Evolutionary conservation across 1,284 basidiomycete species (phyloP).

Genomic region (Cutaneotrichosporon sp.): DNA sequence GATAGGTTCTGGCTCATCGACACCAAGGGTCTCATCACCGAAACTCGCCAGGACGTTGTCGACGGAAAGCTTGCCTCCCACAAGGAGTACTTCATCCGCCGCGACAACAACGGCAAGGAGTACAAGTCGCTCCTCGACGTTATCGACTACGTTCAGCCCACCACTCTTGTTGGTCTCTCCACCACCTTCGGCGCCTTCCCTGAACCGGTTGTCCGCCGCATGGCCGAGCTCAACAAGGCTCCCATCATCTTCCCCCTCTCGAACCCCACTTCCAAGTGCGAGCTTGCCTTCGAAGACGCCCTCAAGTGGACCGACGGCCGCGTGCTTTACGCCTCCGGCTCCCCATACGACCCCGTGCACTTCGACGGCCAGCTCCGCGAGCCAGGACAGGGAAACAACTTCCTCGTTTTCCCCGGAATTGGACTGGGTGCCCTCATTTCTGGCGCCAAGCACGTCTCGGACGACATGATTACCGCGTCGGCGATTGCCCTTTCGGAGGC

Average conservation of each 20-base stretch:
- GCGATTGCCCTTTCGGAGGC: constrained; percentile 69
- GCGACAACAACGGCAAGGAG: constrained; percentile 69
- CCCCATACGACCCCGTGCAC: constrained; percentile 67
- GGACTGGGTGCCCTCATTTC: constrained; percentile 74
- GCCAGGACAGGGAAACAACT: constrained; percentile 69
- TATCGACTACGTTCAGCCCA: constrained; percentile 80
- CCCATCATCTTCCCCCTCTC: constrained; percentile 97
- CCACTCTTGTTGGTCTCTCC: constrained; percentile 83
- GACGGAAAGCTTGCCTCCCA: constrained; percentile 67
- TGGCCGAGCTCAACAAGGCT: constrained; percentile 69
- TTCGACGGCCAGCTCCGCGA: constrained; percentile 62
- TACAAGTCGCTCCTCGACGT: constrained; percentile 73
- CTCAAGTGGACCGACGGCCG: constrained; percentile 59
- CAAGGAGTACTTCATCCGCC: constrained; percentile 75
- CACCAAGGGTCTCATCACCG: constrained; percentile 72
- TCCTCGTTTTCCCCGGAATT: constrained; percentile 56
- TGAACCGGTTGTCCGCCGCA: constrained; percentile 66
- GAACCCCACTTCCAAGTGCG: constrained; percentile 80
- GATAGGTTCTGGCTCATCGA: constrained; percentile 77
- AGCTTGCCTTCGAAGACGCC: constrained; percentile 70
- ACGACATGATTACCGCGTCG: constrained; percentile 52
- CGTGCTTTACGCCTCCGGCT: constrained; percentile 83
- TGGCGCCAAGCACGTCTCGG: constrained; percentile 37
- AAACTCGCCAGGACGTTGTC: constrained; percentile 55
- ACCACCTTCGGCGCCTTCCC: constrained; percentile 81